phyloP scores from a whole-genome alignment of 208 protist species.

The Leishmania turanica region DNA sequence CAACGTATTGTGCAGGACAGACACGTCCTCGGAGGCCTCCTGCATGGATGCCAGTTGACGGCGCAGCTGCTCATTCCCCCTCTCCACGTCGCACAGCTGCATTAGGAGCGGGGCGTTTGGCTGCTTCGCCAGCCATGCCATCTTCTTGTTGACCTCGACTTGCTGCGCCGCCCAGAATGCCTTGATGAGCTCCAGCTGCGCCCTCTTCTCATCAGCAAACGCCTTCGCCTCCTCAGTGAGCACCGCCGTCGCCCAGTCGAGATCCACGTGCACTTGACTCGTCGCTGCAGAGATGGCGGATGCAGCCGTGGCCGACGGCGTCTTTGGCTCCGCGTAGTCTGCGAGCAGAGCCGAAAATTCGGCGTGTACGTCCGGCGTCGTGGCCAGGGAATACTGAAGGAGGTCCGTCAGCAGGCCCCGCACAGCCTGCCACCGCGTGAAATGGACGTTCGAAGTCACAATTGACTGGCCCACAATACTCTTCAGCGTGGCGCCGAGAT shows the following conservation, averaged over 20 bases:
- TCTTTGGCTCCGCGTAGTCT: conserved; percentile 7
- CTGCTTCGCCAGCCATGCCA: conserved; percentile 55
- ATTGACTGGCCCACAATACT: not conserved
- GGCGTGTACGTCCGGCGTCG: not conserved
- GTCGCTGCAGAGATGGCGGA: not conserved
- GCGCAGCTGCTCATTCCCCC: conserved; percentile 19
- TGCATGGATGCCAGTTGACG: conserved; percentile 6
- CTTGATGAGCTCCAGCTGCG: conserved; percentile 5
- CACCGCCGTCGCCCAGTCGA: conserved; percentile 8
- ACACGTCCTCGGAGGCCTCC: conserved; percentile 1
- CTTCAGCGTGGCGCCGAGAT: not conserved
- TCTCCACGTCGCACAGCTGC: conserved; percentile 32
- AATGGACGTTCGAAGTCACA: not conserved
- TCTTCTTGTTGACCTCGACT: conserved; percentile 44
- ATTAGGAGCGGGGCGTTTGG: conserved; percentile 39
- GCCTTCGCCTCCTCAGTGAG: conserved; percentile 22
- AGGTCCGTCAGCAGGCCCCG: conserved; percentile 13
- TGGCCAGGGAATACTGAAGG: conserved; percentile 2
- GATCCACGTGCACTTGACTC: not conserved
- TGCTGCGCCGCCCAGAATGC: conserved; percentile 25
- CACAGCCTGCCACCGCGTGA: conserved; percentile 18
- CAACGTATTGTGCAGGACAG: conserved; percentile 9
- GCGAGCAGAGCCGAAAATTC: conserved; percentile 7
- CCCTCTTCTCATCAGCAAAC: conserved; percentile 20
- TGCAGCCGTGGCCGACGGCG: not conserved